phyloP scores from a whole-genome alignment of 805 yeast genomes.

The Sugiyamaella floridensis region DNA sequence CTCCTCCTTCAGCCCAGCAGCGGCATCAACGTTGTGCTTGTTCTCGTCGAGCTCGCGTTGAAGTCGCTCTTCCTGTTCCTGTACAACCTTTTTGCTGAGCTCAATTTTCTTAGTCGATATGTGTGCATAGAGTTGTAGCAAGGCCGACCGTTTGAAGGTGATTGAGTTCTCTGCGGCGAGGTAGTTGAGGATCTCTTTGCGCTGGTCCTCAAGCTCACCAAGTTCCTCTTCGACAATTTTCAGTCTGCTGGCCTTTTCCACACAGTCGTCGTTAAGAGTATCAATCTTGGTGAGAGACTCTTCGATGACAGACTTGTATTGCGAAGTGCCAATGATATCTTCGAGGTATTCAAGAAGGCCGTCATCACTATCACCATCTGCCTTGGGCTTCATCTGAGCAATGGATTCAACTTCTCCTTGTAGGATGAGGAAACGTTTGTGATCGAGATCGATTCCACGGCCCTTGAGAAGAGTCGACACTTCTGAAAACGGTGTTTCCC shows the following conservation, averaged over 20 bases:
- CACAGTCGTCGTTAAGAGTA: slow-evolving; percentile 68
- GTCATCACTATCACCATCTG: slow-evolving; percentile 85
- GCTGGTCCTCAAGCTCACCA: slow-evolving; percentile 49
- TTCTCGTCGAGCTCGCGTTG: slow-evolving; percentile 37
- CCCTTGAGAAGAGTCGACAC: slow-evolving; percentile 68
- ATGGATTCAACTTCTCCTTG: slow-evolving; percentile 99
- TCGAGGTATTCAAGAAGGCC: slow-evolving; percentile 91
- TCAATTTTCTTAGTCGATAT: slow-evolving; percentile 38
- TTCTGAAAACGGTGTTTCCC: slow-evolving; percentile 63
- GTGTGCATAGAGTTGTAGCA: slow-evolving; percentile 45
- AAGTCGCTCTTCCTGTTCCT: slow-evolving; percentile 38
- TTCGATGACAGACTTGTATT: slow-evolving; percentile 73
- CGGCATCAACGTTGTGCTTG: slow-evolving; percentile 34
- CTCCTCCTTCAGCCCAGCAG: slow-evolving; percentile 25
- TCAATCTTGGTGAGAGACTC: slow-evolving; percentile 54
- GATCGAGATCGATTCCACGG: slow-evolving; percentile 90
- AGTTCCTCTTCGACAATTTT: slow-evolving; percentile 75
- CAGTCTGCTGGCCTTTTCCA: slow-evolving; percentile 73
- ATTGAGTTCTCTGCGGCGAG: slow-evolving; percentile 58
- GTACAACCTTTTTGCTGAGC: slow-evolving; percentile 33
- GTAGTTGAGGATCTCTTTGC: slow-evolving; percentile 62
- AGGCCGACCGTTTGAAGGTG: slow-evolving; percentile 45
- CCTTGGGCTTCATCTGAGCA: slow-evolving; percentile 98
- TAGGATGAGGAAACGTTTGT: slow-evolving; percentile 84
- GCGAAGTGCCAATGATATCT: slow-evolving; percentile 92